These are phyloP conservation scores for Blastocystis sp. DNA, from an alignment of 352 stramenopile species.

Conservation along the genomic window DNA sequence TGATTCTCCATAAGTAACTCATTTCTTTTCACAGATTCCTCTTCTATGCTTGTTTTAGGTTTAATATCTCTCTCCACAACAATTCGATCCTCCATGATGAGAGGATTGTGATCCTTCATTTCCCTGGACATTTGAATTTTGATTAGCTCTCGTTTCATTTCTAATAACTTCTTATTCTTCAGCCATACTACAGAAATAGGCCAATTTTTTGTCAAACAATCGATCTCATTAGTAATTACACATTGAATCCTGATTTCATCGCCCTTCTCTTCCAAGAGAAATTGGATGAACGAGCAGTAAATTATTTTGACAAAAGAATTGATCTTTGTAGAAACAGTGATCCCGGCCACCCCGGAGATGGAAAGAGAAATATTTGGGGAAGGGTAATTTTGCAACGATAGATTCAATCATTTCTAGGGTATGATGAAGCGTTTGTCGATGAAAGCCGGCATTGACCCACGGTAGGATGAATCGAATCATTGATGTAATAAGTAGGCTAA, in stretches of 20 bases:
- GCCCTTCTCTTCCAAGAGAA: not conserved
- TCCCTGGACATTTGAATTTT: too few species aligned
- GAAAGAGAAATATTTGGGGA: slow-evolving; percentile 15
- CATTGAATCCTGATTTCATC: not conserved
- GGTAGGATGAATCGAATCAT: not conserved
- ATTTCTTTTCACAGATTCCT: too few species aligned
- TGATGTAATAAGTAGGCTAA: not conserved
- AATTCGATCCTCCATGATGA: too few species aligned
- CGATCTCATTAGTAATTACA: not conserved
- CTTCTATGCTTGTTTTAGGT: too few species aligned
- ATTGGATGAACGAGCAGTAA: slow-evolving; percentile 40
- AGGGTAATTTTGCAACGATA: not conserved
- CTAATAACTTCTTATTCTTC: too few species aligned
- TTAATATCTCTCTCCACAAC: too few species aligned
- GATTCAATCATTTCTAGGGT: not conserved
- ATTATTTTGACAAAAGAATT: not conserved
- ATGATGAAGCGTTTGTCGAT: slow-evolving; percentile 12
- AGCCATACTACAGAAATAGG: not conserved
- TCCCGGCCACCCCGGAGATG: not conserved
- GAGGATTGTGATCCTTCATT: too few species aligned
- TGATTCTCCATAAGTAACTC: too few species aligned
- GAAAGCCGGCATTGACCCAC: slow-evolving; percentile 38
- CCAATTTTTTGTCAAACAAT: not conserved
- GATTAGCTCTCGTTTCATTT: too few species aligned
- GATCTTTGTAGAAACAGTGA: slow-evolving; percentile 23